These are phyloP conservation scores for Porphyrellus sp. DNA, from an alignment of 1,284 basidiomycete species.

Conservation along the genomic window DNA sequence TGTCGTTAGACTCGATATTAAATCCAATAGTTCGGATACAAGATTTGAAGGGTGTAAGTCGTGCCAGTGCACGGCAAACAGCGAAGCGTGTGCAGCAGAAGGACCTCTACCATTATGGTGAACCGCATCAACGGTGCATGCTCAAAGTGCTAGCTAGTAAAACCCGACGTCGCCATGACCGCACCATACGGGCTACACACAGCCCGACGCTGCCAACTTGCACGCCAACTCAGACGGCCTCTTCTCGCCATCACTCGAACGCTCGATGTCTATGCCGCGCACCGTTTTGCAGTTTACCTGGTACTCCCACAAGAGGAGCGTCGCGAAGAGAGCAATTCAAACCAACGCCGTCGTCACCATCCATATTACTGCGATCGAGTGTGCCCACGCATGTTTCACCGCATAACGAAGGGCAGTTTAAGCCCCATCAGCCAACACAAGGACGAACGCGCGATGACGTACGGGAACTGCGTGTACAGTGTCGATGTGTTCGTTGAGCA, in stretches of 20 bases:
- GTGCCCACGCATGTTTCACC: conserved; percentile 67
- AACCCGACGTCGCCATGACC: neutral
- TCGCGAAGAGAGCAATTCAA: conserved; percentile 53
- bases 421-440: too few relatives aligned
- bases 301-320: conserved; percentile 57
- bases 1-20: too few relatives aligned
- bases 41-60: too few relatives aligned
- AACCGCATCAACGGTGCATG: too few relatives aligned
- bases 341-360: conserved; percentile 59
- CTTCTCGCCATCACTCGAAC: conserved; percentile 8
- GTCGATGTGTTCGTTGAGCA: too few relatives aligned
- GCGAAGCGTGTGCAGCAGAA: too few relatives aligned
- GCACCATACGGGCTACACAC: neutral
- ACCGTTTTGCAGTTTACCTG: conserved; percentile 53
- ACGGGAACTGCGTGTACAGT: too few relatives aligned
- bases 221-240: neutral
- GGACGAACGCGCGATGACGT: too few relatives aligned
- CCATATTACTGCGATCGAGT: conserved; percentile 70
- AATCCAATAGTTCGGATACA: too few relatives aligned
- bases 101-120: too few relatives aligned
- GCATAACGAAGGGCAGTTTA: conserved; percentile 46
- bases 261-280: conserved; percentile 33
- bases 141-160: neutral
- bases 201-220: neutral
- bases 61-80: too few relatives aligned